Evolutionary conservation across 1,139 yeast genomes (phyloP), one percentile per base, ranked within the genome.

Genomic region (Pichia sp.): DNA sequence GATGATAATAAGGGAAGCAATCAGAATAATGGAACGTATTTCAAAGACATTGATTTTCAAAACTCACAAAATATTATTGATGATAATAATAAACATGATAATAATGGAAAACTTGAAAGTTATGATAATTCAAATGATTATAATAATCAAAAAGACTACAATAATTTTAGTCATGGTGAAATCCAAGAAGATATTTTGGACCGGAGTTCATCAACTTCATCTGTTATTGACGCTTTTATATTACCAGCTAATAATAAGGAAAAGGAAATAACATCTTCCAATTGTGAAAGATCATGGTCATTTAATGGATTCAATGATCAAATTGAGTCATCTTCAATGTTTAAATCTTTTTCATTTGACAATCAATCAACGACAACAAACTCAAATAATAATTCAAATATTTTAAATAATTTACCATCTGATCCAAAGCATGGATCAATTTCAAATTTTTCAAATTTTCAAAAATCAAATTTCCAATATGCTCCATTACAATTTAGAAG

Each of bases 401-500:
- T 24, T n/a, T 9, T 24, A 27, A 27, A 20, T 27, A 10, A 20
- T 16, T 6, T 35, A 10, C 39, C 51, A 1, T 42, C 54, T 46
- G 57, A 60, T 41, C 63, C 62, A 11, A 36, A 40, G 5, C 33
- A 39, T 27, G 60, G 57, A 2, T 56, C 62, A 4, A 38, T 59
- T 26, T 54, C 59, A 49, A 51, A 44, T 38, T 58, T 57, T 39
- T 50, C 51, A 8, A 38, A 39, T 26, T 42, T 52, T 4, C 47
- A 53, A 28, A 50, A 47, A 35, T 39, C 43, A 6, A 49, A 55
- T 6, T 71, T 74, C 51, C 74, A 73, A 42, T 78, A 78, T 56
- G 65, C 78, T 54, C 73, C 79, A 1, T 78, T 73, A 49, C 73
- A 69, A 41, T 75, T 76, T 53, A 67, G 86, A 58, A 56, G 73